Base-by-base conservation (phyloP, 192 early-diverging fungal species). In the Coemansia sp. region DNA sequence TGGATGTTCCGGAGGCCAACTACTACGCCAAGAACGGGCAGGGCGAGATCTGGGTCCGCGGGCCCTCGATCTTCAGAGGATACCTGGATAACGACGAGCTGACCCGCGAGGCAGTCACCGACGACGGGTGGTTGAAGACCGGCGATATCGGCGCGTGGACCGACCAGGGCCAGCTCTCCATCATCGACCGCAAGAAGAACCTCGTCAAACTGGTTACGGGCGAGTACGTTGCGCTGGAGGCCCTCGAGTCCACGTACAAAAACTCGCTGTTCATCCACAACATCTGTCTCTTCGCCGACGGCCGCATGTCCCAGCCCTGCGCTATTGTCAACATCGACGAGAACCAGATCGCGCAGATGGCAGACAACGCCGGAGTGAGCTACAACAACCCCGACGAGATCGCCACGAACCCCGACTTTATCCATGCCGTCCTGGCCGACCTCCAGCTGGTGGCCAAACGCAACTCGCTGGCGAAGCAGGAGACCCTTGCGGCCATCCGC, bases 171-270 rank as follows among this genome's bases (percentile, higher is more conserved):
- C 86, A 91, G 61, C 76, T 98, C 18, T 74, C 86, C 40, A 90
- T 98, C 63, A 98, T 98, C 75, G 96, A 98, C 74, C 88, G 96
- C 61, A 92, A 89, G 69, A 98, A 97, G 90, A 98, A 97, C 74
- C 86, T 98, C 44, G 91, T 98, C 74, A 98, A 97, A 71, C 82
- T 95, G 59, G 84, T 88, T 12, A 87, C 91, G 70, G 96, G 94
- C 69, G 96, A 97, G 76, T 94, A 93, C 78, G 91, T 98, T 83
- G 97, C 97, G 7, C 78, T 98, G 26, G 97, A 98, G 75, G 93
- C 94, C 70, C 86, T 98, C 44, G 97, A 98, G 75, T 86, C 93
- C 16, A 86, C 93, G 6, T 99, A 99, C 89, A 94, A 94, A 83
- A 86, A 87, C 58, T 89, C 86, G 44, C 62, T 86, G 11, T 89